A percentile compares a stretch with the other conserved stretches of the same genome.
Evolutionary conservation across 1,284 basidiomycete species (phyloP).

Genomic region (Somion occarium): DNA sequence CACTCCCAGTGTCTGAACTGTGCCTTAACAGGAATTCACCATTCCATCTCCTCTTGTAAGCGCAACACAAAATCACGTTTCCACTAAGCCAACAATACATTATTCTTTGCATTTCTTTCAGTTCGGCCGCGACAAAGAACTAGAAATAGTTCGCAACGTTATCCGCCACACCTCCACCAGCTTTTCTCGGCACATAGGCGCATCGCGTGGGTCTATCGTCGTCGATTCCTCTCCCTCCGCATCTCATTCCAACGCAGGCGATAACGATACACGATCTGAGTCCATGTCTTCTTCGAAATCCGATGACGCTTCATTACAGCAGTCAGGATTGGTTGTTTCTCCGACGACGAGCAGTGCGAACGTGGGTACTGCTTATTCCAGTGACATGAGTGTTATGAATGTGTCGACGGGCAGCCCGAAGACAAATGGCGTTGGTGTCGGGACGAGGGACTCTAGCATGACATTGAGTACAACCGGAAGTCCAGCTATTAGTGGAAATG

Average conservation of each 20-base stretch:
- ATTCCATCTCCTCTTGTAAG: conserved; percentile 59
- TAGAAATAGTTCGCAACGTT: conserved; percentile 60
- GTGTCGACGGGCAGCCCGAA: conserved; percentile 7
- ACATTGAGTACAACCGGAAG: conserved; percentile 17
- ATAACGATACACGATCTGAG: conserved; percentile 38
- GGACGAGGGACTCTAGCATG: conserved; percentile 3
- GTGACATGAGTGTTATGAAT: too few relatives aligned
- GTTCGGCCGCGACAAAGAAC: conserved; percentile 68
- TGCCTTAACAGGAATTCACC: conserved; percentile 49
- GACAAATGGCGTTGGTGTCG: conserved; percentile 2
- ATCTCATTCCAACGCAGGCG: conserved; percentile 24
- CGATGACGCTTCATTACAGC: conserved; percentile 27
- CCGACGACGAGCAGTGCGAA: neutral
- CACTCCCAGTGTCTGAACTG: neutral
- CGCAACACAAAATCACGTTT: conserved; percentile 1
- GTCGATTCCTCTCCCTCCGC: conserved; percentile 35
- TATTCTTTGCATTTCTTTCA: conserved; percentile 21
- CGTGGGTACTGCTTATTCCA: too few relatives aligned
- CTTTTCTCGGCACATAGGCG: conserved; percentile 51
- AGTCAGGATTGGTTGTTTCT: conserved; percentile 12
- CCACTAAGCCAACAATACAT: neutral
- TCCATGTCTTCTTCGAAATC: conserved; percentile 39
- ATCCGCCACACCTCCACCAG: conserved; percentile 59
- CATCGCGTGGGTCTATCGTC: conserved; percentile 35
- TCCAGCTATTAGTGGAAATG: conserved; percentile 30